Conservation (phyloP, 1,284 basidiomycete species). For the Mycosarcoma maydis region DNA sequence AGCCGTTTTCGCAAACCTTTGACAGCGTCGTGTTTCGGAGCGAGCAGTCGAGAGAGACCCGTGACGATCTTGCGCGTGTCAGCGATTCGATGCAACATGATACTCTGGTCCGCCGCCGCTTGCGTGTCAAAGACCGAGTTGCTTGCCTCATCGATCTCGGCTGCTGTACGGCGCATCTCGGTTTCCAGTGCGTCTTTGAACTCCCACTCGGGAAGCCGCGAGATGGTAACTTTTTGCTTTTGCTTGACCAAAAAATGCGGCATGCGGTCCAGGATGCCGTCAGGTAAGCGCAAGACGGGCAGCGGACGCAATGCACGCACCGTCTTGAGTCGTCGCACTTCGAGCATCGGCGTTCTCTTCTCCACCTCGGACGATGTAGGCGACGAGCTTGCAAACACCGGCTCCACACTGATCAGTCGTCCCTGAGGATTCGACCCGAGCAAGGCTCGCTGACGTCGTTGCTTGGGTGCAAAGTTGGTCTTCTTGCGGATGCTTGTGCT, state of each 20-base stretch:
- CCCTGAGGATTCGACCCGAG: slow-evolving; percentile 41
- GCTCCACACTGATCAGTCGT: slow-evolving; percentile 44
- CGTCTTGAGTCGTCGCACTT: slow-evolving; percentile 45
- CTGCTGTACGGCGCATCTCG: slow-evolving; percentile 49
- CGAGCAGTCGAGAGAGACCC: slow-evolving; percentile 79
- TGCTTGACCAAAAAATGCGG: slow-evolving; percentile 34
- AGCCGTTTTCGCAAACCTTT: slow-evolving; percentile 80
- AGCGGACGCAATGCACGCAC: slow-evolving; percentile 19
- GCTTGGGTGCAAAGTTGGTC: slow-evolving; percentile 48
- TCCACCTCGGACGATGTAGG: slow-evolving; percentile 25
- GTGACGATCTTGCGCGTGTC: slow-evolving; percentile 83
- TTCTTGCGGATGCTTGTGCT: slow-evolving; percentile 12
- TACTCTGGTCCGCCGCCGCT: slow-evolving; percentile 62
- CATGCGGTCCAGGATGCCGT: slow-evolving; percentile 20
- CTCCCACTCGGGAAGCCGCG: slow-evolving; percentile 41
- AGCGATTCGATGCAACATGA: slow-evolving; percentile 78
- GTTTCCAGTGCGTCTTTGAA: slow-evolving; percentile 42
- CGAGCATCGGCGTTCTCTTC: slow-evolving; percentile 43
- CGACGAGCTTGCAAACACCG: slow-evolving; percentile 15
- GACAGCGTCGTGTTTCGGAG: slow-evolving; percentile 84
- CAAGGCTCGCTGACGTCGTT: slow-evolving; percentile 36
- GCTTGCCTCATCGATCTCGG: slow-evolving; percentile 47
- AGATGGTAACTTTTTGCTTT: slow-evolving; percentile 45
- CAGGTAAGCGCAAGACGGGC: slow-evolving; percentile 18
- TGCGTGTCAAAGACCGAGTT: slow-evolving; percentile 51